Conservation (phyloP, 352 stramenopile genomes). For the Thraustochytrium sp. region DNA sequence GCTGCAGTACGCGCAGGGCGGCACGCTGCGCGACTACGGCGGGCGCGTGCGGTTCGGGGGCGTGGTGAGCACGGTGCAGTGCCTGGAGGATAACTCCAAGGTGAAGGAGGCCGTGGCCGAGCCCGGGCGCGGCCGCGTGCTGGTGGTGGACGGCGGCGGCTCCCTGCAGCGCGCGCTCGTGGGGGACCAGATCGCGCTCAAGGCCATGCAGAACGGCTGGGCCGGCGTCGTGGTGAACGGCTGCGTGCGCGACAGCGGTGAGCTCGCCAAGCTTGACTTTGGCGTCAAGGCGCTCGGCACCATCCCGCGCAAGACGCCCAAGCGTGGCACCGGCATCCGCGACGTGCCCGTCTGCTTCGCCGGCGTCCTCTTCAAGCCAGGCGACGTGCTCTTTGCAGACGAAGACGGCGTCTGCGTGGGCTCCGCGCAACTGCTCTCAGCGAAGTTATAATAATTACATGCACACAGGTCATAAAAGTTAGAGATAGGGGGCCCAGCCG, state of each 20-base stretch:
- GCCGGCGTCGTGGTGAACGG: constrained; percentile 30
- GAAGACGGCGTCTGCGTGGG: constrained; percentile 28
- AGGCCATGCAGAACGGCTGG: constrained; percentile 37
- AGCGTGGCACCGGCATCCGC: constrained; percentile 8
- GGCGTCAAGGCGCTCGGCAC: constrained; percentile 41
- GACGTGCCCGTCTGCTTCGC: constrained; percentile 30
- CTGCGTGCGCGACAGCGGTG: constrained; percentile 23
- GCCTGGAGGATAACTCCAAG: constrained; percentile 40
- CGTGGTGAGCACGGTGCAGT: constrained; percentile 17
- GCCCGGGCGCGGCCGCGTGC: neutral
- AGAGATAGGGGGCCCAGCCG: constrained; percentile 11
- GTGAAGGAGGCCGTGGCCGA: constrained; percentile 35
- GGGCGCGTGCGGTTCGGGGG: neutral
- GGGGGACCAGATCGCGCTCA: constrained; percentile 31
- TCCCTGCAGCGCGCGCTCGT: constrained; percentile 17
- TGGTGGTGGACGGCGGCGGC: neutral
- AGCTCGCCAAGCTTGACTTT: constrained; percentile 36
- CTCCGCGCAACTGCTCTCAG: neutral
- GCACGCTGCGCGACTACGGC: constrained; percentile 1
- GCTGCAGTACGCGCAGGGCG: constrained; percentile 6
- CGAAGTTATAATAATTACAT: neutral
- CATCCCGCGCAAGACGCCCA: constrained; percentile 29
- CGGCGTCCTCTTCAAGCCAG: constrained; percentile 33
- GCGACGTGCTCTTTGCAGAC: neutral
- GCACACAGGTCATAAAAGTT: neutral